Evolutionary conservation across 306 rosid species (phyloP), one percentile per base, ranked within the genome.

Genomic region (Senna tora): DNA sequence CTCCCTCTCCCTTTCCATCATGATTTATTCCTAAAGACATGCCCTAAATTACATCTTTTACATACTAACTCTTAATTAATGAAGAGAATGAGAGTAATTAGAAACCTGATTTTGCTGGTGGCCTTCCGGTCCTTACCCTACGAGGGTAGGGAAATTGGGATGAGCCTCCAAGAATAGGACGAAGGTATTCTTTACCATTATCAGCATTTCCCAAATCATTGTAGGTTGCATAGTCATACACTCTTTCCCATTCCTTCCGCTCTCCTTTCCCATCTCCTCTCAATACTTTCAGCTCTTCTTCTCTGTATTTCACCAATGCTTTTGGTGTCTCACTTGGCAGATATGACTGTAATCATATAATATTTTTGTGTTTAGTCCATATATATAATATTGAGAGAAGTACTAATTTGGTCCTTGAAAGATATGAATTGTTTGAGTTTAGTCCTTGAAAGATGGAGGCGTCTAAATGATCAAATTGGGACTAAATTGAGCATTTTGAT

Each of bases 221-320:
- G 83, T 92, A 92, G 68, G 57, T 80, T 79, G 86, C 96, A 53
- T 89, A 89, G 58, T 92, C 97, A 78, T 92, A 92, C 20, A 92
- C 71, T 33, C 93, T 87, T 21, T 92, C 96, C 79, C 84, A 82
- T 62, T 89, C 96, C 15, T 86, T 51, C 53, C 88, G 97, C 79
- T 89, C 84, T 34, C 89, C 91, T 7, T 51, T 75, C 30, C 96
- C 96, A 54, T 85, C 57, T 56, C 97, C 97, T 86, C 97, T 87
- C 64, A 89, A 78, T 56, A 17, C 42, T 34, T 62, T 67, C 15
- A 92, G 67, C 25, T 92, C 97, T 46, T 85, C 85, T 30, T 82
- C 66, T 76, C 86, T 82, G 54, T 85, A 89, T 49, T 82, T 42
- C 0, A 32, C 56, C 0, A 92, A 81, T 39, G 93, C 81, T 47